Percentiles rank a stretch among this genome's conserved stretches.
These are phyloP conservation scores for Fonsecaea erecta DNA, from an alignment of 2,329 filamentous ascomycete species.

Conservation along the genomic window DNA sequence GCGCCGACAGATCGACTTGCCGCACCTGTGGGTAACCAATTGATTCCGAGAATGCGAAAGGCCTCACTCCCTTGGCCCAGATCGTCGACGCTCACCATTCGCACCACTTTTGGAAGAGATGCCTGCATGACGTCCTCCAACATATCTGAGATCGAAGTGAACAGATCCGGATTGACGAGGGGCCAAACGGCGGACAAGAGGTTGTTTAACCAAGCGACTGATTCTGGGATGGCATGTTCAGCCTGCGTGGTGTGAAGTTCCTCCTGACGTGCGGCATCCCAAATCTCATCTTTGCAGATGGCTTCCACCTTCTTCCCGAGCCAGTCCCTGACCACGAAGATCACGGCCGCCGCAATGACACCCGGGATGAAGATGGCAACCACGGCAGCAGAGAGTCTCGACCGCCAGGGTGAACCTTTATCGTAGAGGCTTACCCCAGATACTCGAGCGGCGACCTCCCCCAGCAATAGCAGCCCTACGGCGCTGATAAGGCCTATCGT, in stretches of 20 bases:
- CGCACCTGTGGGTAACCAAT: slow-evolving; percentile 73
- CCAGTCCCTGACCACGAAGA: slow-evolving; percentile 62
- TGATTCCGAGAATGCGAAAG: slow-evolving; percentile 70
- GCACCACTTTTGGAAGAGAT: slow-evolving; percentile 68
- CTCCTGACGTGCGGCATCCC: slow-evolving; percentile 65
- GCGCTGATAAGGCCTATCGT: slow-evolving; percentile 43
- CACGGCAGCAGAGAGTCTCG: slow-evolving; percentile 4
- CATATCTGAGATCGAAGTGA: slow-evolving; percentile 69
- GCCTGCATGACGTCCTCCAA: slow-evolving; percentile 83
- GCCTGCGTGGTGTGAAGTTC: slow-evolving; percentile 37
- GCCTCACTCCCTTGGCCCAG: slow-evolving; percentile 75
- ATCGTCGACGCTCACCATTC: slow-evolving; percentile 77
- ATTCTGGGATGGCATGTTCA: slow-evolving; percentile 62
- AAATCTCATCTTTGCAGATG: slow-evolving; percentile 71
- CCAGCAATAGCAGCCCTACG: slow-evolving; percentile 30
- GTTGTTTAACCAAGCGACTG: slow-evolving; percentile 73
- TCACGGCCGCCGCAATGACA: slow-evolving; percentile 32
- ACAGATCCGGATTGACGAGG: slow-evolving; percentile 75
- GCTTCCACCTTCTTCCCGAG: slow-evolving; percentile 64
- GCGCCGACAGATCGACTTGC: slow-evolving; percentile 65
- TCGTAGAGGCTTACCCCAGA: slow-evolving; percentile 17
- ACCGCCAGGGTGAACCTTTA: slow-evolving; percentile 9
- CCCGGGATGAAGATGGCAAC: slow-evolving; percentile 16
- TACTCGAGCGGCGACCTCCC: slow-evolving; percentile 15
- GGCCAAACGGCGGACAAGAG: slow-evolving; percentile 72